phyloP scores from a whole-genome alignment of 441 rosid species.

The Rhodomyrtus psidioides region DNA sequence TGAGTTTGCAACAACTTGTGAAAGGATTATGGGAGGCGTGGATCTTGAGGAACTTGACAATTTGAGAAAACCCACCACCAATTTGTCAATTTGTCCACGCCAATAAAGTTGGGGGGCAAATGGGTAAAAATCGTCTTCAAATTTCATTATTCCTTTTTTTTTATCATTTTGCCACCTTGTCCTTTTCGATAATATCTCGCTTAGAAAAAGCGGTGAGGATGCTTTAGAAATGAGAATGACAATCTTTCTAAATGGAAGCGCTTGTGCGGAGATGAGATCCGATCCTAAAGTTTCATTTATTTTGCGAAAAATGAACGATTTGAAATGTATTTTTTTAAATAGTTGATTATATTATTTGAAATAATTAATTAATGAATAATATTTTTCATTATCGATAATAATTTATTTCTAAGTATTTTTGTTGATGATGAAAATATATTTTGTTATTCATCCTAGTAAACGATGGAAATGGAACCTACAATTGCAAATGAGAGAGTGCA shows the following conservation, averaged over 20 bases:
- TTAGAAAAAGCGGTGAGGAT: accelerated
- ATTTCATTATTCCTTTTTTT: background rate
- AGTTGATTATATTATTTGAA: too few relatives aligned
- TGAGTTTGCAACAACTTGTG: background rate
- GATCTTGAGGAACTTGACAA: background rate
- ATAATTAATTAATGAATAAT: too few relatives aligned
- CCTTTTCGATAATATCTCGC: background rate
- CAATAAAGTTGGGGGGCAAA: background rate
- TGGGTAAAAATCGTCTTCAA: background rate
- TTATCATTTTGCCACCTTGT: background rate
- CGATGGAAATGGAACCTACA: background rate
- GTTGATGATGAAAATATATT: too few relatives aligned
- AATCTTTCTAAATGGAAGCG: background rate
- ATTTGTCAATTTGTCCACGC: background rate
- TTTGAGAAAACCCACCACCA: background rate
- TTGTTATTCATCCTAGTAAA: too few relatives aligned
- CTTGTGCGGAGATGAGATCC: accelerated
- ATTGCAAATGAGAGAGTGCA: background rate
- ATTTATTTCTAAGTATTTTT: too few relatives aligned
- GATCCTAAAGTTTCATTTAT: background rate
- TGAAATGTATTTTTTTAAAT: too few relatives aligned
- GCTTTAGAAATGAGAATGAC: background rate
- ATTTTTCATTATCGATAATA: too few relatives aligned
- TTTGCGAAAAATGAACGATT: too few relatives aligned
- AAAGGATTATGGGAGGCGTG: background rate